Evolutionary conservation across 2,329 filamentous ascomycete genomes (phyloP), one percentile per base, ranked within the genome.

Genomic region (Chaetoscypha palmicola): DNA sequence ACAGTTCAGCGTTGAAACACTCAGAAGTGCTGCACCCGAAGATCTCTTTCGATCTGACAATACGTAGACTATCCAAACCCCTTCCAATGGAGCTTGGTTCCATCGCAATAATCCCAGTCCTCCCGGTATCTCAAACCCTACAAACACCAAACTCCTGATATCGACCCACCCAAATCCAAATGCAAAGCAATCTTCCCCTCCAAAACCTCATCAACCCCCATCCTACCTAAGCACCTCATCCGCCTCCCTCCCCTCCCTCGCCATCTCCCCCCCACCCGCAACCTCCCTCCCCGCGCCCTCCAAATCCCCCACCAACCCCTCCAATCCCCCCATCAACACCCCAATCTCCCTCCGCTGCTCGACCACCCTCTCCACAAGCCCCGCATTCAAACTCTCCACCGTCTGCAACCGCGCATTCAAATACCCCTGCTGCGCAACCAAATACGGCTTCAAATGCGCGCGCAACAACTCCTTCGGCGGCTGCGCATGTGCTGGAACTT

Each of bases 331-430:
- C 17, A 79, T 61, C 31, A 82, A 63, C 16, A 59, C 62, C 42
- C 70, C 71, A 26, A 79, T 72, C 62, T 81, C 77, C 1, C 62
- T 63, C 48, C 75, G 68, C 66, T 83, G 79, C 31, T 58, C 62
- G 39, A 64, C 62, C 10, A 82, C 66, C 42, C 71, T 69, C 33
- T 69, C 68, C 46, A 70, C 73, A 14, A 81, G 63, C 4, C 62
- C 65, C 11, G 72, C 71, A 58, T 83, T 83, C 54, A 73, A 69
- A 12, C 70, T 66, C 58, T 80, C 75, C 33, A 68, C 68, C 17
- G 74, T 77, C 56, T 76, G 73, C 24, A 82, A 64, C 36, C 66
- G 67, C 7, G 74, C 75, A 57, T 76, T 77, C 48, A 82, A 70
- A 53, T 73, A 71, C 2, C 69, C 70, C 43, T 73, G 72, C 57